Evolutionary conservation across 768 basidiomycete species (phyloP).

Genomic region (Lactarius sanguifluus): DNA sequence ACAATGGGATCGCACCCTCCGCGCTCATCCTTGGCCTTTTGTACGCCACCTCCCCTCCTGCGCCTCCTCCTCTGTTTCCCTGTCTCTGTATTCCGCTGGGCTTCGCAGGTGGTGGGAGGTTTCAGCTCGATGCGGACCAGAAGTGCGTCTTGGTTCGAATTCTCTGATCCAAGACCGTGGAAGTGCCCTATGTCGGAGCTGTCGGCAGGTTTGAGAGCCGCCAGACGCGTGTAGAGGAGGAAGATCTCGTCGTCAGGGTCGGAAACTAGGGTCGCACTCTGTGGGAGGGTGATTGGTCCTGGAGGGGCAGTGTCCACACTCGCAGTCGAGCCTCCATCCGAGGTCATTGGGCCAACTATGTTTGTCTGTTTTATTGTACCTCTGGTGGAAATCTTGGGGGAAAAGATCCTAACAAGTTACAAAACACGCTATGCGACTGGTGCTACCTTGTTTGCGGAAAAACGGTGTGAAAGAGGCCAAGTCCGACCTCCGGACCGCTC

Average conservation of each 20-base stretch:
- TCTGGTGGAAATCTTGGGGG: too few relatives aligned
- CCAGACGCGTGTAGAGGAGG: conserved; percentile 42
- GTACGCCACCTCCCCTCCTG: background rate
- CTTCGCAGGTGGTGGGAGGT: conserved; percentile 1
- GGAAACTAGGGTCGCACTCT: conserved; percentile 38
- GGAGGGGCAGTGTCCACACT: too few relatives aligned
- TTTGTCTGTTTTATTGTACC: too few relatives aligned
- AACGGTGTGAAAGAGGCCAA: too few relatives aligned
- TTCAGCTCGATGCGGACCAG: conserved; percentile 54
- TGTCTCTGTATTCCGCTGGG: too few relatives aligned
- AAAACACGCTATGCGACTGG: too few relatives aligned
- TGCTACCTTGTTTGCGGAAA: too few relatives aligned
- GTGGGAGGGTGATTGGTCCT: conserved; percentile 31
- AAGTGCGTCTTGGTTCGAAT: conserved; percentile 59
- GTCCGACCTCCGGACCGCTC: too few relatives aligned
- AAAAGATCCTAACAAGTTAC: too few relatives aligned
- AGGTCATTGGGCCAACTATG: too few relatives aligned
- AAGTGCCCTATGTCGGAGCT: conserved; percentile 36
- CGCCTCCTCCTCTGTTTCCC: conserved; percentile 25
- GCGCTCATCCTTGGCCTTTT: background rate
- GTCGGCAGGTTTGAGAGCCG: conserved; percentile 38
- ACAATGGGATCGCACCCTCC: conserved; percentile 33
- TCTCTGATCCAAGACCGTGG: conserved; percentile 63
- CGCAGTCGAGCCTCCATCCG: too few relatives aligned
- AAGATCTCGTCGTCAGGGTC: conserved; percentile 32